Conservation (phyloP, 306 rosid species). For the Erythrophleum fordii region DNA sequence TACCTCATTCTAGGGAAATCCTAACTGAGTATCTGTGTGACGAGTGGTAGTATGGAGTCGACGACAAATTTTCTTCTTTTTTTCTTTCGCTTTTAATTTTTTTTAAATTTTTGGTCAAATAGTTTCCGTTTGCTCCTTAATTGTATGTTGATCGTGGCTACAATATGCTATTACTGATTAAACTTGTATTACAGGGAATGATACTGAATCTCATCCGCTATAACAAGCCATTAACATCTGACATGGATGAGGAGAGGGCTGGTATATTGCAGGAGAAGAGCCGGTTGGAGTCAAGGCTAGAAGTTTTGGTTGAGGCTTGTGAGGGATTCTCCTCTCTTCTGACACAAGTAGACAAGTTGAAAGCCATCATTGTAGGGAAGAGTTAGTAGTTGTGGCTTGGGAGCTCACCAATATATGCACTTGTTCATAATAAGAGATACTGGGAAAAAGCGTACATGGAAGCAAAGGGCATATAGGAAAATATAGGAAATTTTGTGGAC, state of each 20-base stretch:
- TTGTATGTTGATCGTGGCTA: slow-evolving; percentile 7
- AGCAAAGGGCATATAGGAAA: neutral
- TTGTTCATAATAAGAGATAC: slow-evolving; percentile 27
- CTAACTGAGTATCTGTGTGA: slow-evolving; percentile 5
- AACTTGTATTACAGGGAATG: slow-evolving; percentile 66
- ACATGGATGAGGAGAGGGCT: slow-evolving; percentile 29
- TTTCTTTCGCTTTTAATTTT: no score
- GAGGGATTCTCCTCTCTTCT: slow-evolving; percentile 79
- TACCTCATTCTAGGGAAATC: slow-evolving; percentile 25
- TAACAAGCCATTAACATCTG: slow-evolving; percentile 43
- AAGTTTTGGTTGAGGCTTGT: slow-evolving; percentile 69
- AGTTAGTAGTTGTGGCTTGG: slow-evolving; percentile 6
- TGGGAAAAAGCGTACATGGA: neutral
- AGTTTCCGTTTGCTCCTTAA: neutral
- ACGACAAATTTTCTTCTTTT: neutral
- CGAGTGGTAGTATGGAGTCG: slow-evolving; percentile 3
- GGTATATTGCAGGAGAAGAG: slow-evolving; percentile 32
- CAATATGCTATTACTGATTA: slow-evolving; percentile 19
- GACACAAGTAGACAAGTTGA: slow-evolving; percentile 59
- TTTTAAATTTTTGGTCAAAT: neutral
- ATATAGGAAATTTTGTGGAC: neutral
- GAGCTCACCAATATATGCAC: slow-evolving; percentile 16
- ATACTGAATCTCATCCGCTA: slow-evolving; percentile 63
- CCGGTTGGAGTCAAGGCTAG: slow-evolving; percentile 59
- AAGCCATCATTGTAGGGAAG: slow-evolving; percentile 42